Percentiles rank a stretch among this genome's conserved stretches.
Evolutionary conservation across 23 red algal genomes (phyloP).

Genomic region (Gracilaria gracilis): DNA sequence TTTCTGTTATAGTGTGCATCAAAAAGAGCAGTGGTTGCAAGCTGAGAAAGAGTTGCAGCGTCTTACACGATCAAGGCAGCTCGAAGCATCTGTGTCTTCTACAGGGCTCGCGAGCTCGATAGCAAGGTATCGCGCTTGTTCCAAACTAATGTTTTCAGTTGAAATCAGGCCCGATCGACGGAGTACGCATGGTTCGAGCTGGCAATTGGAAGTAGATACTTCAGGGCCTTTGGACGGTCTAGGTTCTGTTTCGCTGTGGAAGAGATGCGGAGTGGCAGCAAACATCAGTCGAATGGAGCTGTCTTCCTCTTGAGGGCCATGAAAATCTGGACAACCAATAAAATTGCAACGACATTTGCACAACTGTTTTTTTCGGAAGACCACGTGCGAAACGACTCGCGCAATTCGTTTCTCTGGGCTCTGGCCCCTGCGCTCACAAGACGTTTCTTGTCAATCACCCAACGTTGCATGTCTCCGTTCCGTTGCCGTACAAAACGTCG

Average conservation of each 20-base stretch:
- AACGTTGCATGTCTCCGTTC: background rate
- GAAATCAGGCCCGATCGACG: background rate
- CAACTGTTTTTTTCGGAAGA: background rate
- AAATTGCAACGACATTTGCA: conserved; percentile 16
- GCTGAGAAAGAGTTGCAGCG: background rate
- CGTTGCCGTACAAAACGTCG: background rate
- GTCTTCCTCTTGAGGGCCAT: background rate
- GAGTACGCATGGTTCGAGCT: background rate
- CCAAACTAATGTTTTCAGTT: background rate
- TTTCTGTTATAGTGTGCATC: background rate
- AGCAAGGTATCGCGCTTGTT: background rate
- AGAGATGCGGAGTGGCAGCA: background rate
- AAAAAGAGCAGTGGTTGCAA: background rate
- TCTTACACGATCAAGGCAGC: background rate
- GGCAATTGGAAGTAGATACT: background rate
- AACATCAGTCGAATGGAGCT: background rate
- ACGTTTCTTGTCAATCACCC: background rate
- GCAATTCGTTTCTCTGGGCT: background rate
- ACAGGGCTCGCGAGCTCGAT: background rate
- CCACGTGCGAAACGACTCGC: too few species aligned
- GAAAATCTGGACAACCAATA: conserved; percentile 13
- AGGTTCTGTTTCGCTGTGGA: background rate
- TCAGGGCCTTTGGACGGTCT: background rate
- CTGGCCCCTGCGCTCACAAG: background rate
- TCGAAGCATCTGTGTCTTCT: background rate